Conservation (phyloP, 208 protist genomes). For the Angomonas ambiguus region DNA sequence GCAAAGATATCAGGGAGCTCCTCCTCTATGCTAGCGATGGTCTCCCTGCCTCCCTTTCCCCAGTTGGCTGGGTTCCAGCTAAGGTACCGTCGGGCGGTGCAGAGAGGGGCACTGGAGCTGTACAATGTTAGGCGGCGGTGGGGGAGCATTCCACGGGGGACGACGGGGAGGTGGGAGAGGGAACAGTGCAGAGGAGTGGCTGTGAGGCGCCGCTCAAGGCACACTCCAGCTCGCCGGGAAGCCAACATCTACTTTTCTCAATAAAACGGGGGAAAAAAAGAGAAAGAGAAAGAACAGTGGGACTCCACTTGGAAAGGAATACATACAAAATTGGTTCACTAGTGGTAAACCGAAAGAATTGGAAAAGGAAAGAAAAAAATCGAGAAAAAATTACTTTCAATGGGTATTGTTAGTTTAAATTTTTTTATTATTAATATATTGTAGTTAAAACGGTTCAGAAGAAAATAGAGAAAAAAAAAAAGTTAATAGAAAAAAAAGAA, state of each 20-base stretch:
- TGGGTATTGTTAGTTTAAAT: background rate
- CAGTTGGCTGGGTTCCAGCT: slow-evolving; percentile 68
- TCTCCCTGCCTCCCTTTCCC: slow-evolving; percentile 28
- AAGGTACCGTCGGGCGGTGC: slow-evolving; percentile 30
- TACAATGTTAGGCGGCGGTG: too few relatives aligned
- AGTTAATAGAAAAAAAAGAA: background rate
- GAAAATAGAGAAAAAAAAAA: background rate
- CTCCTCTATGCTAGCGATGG: slow-evolving; percentile 56
- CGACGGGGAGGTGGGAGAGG: background rate
- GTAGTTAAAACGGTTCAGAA: slow-evolving; percentile 2
- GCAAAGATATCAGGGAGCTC: slow-evolving; percentile 85
- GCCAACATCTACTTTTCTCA: background rate
- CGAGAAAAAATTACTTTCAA: background rate
- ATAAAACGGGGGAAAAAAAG: background rate
- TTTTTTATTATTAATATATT: background rate
- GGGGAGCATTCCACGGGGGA: too few relatives aligned
- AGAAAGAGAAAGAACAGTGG: background rate
- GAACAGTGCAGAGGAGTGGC: background rate
- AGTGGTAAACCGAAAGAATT: background rate
- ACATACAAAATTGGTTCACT: too few relatives aligned
- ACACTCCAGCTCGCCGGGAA: background rate
- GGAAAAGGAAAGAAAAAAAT: background rate
- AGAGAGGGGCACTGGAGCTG: too few relatives aligned
- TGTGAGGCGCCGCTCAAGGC: background rate
- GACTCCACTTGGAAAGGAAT: too few relatives aligned